Evolutionary conservation across 2,329 filamentous ascomycete species (phyloP).

Genomic region (Fusarium sp.): DNA sequence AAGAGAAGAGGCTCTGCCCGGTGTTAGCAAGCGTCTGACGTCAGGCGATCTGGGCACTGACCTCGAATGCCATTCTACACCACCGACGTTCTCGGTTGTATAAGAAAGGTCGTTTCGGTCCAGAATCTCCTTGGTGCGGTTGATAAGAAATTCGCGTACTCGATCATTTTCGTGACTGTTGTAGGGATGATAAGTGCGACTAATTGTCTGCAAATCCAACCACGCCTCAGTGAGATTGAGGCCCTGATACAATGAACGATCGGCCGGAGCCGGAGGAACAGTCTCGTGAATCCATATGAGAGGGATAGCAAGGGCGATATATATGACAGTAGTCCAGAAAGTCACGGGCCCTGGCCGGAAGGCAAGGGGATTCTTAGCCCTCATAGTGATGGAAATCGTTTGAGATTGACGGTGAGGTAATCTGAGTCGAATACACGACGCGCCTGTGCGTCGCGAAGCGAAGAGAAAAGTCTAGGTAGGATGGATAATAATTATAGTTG

Average conservation of each 20-base stretch:
- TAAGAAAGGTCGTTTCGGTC: constrained; percentile 68
- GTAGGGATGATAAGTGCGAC: constrained; percentile 84
- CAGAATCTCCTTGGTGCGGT: constrained; percentile 77
- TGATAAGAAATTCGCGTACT: constrained; percentile 80
- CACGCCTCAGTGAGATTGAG: constrained; percentile 89
- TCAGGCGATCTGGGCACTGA: constrained; percentile 19
- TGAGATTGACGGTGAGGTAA: constrained; percentile 23
- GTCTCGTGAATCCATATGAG: constrained; percentile 80
- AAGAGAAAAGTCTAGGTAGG: constrained; percentile 1
- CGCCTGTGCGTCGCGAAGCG: constrained; percentile 20
- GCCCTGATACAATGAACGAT: constrained; percentile 63
- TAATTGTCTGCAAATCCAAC: constrained; percentile 83
- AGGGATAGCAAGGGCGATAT: constrained; percentile 80
- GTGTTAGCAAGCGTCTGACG: constrained; percentile 4
- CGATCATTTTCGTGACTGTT: constrained; percentile 87
- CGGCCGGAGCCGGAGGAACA: constrained; percentile 74
- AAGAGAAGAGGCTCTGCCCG: constrained; percentile 12
- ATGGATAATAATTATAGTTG: constrained; percentile 13
- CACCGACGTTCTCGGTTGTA: constrained; percentile 55
- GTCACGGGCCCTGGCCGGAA: constrained; percentile 87
- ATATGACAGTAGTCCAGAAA: constrained; percentile 79
- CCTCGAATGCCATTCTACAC: constrained; percentile 47
- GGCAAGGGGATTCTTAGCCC: constrained; percentile 69
- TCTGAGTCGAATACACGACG: constrained; percentile 7
- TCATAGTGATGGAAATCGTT: constrained; percentile 35